phyloP scores from a whole-genome alignment of 441 rosid genomes.

The Croton setiger region DNA sequence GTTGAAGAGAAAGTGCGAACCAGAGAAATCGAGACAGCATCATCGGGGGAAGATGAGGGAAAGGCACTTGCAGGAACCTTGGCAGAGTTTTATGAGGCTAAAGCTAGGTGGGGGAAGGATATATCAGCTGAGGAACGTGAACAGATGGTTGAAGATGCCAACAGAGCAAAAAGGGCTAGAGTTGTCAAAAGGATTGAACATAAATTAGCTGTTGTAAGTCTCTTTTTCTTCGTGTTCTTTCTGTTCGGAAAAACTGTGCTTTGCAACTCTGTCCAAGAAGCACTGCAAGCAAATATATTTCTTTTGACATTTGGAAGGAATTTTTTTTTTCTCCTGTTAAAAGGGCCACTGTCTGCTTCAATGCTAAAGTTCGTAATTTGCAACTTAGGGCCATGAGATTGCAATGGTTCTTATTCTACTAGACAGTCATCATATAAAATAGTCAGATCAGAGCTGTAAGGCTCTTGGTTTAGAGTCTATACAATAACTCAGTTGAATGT shows the following conservation, averaged over 20 bases:
- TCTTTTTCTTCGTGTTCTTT: neutral
- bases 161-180: slow-evolving; percentile 60
- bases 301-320: neutral
- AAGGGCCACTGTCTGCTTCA: neutral
- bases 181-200: slow-evolving; percentile 70
- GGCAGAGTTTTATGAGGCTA: slow-evolving; percentile 97
- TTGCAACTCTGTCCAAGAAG: neutral
- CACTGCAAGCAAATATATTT: neutral
- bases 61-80: slow-evolving; percentile 79
- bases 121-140: slow-evolving; percentile 71
- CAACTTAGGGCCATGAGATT: neutral
- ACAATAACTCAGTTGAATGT: slow-evolving; percentile 16
- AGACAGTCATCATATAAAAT: neutral
- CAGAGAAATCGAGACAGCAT: slow-evolving; percentile 42
- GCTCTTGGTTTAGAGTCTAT: neutral
- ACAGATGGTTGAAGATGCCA: slow-evolving; percentile 85
- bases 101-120: slow-evolving; percentile 86
- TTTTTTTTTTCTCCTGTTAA: neutral
- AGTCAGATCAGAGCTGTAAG: neutral
- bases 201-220: slow-evolving; percentile 75
- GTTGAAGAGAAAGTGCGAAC: slow-evolving; percentile 67
- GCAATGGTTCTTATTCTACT: neutral
- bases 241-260: neutral
- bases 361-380: neutral
- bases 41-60: slow-evolving; percentile 49